phyloP scores from a whole-genome alignment of 768 basidiomycete genomes.

The Termitomyces sp. region DNA sequence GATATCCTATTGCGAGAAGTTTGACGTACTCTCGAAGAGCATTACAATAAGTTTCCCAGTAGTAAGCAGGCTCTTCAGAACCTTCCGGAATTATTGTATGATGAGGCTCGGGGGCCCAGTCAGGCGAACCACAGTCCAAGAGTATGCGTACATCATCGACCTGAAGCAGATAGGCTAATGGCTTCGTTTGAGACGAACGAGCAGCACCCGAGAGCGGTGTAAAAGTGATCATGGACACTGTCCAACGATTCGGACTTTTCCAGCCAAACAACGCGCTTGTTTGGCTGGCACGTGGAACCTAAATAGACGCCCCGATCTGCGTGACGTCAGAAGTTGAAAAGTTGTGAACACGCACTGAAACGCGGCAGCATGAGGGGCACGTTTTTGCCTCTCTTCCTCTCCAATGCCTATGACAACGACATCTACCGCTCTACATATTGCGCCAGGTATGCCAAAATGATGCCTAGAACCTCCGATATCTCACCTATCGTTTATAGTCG shows the following conservation, averaged over 20 bases:
- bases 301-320: conserved; percentile 13
- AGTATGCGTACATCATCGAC: conserved; percentile 93
- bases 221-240: conserved; percentile 80
- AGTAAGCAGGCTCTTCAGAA: conserved; percentile 27
- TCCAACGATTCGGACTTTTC: background rate
- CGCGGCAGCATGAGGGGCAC: background rate
- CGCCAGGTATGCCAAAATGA: background rate
- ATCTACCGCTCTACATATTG: background rate
- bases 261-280: conserved; percentile 9
- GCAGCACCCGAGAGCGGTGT: conserved; percentile 88
- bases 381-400: background rate
- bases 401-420: background rate
- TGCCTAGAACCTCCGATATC: background rate
- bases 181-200: conserved; percentile 55
- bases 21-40: conserved; percentile 60
- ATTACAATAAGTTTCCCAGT: conserved; percentile 66
- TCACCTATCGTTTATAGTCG: background rate
- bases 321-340: conserved; percentile 21
- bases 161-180: conserved; percentile 84
- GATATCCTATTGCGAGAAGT: background rate
- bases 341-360: background rate
- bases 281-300: conserved; percentile 11
- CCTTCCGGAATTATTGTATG: conserved; percentile 28
- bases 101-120: conserved; percentile 67
- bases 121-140: conserved; percentile 91